A percentile compares a stretch with the other conserved stretches of the same genome.
phyloP scores from a whole-genome alignment of 306 rosid genomes.

The Styphnolobium japonicum region DNA sequence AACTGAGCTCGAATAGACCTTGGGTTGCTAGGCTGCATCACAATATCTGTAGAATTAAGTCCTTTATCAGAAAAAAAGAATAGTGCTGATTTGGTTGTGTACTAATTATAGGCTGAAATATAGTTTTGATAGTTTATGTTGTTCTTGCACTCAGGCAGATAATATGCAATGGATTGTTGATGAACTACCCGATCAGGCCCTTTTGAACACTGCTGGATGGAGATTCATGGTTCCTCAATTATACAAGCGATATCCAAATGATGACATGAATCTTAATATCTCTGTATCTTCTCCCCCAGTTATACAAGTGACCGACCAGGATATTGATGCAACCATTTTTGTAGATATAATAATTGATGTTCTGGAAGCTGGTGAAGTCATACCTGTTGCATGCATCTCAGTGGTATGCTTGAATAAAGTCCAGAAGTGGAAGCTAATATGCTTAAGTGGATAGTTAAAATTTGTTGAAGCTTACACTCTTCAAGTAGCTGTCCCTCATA shows the following conservation, averaged over 20 bases:
- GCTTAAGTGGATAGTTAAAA: neutral
- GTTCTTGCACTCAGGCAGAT: constrained; percentile 39
- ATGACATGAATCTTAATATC: constrained; percentile 63
- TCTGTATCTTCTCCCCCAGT: constrained; percentile 65
- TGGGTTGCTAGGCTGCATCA: neutral
- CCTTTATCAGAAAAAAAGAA: neutral
- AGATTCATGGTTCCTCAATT: constrained; percentile 74
- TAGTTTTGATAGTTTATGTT: constrained; percentile 20
- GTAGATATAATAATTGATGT: constrained; percentile 61
- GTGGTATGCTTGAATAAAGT: constrained; percentile 52
- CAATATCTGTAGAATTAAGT: neutral
- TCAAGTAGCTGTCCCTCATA: neutral
- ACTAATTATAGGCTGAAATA: neutral
- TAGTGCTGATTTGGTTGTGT: neutral
- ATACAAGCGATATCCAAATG: constrained; percentile 71
- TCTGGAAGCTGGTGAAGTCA: constrained; percentile 47
- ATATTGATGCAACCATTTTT: constrained; percentile 35
- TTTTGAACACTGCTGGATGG: constrained; percentile 76
- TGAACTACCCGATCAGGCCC: constrained; percentile 49
- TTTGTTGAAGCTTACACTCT: neutral
- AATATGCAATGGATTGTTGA: constrained; percentile 60
- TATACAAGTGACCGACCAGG: constrained; percentile 44
- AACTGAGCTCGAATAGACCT: neutral
- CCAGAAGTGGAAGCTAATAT: neutral
- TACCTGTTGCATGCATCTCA: constrained; percentile 74